These are phyloP conservation scores for Perkinsus olseni DNA, from an alignment of 169 alveolate species.

Conservation along the genomic window DNA sequence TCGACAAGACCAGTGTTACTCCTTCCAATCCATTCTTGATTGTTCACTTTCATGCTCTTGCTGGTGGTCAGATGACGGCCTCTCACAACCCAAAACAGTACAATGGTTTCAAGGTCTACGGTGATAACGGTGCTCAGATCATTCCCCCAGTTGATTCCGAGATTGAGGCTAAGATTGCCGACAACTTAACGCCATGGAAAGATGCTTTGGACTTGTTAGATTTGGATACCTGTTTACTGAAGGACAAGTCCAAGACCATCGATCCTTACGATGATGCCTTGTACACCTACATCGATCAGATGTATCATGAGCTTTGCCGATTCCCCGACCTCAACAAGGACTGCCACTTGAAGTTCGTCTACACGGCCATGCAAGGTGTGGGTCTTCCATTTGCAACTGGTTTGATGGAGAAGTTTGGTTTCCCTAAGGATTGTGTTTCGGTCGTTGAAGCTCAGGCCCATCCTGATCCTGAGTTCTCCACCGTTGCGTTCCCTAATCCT, in stretches of 20 bases:
- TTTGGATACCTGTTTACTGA: constrained; percentile 28
- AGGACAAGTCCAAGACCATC: constrained; percentile 39
- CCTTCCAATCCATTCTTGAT: constrained; percentile 53
- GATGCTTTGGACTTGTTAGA: constrained; percentile 28
- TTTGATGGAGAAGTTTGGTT: constrained; percentile 44
- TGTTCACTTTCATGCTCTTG: constrained; percentile 36
- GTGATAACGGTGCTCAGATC: constrained; percentile 50
- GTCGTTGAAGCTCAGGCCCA: constrained; percentile 37
- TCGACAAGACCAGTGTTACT: constrained; percentile 42
- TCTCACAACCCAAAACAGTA: constrained; percentile 53
- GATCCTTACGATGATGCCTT: constrained; percentile 40
- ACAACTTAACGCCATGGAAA: constrained; percentile 40
- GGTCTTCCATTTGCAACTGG: constrained; percentile 44
- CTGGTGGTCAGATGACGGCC: constrained; percentile 60
- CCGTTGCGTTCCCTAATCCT: constrained; percentile 53
- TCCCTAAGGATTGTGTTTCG: constrained; percentile 24
- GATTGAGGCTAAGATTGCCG: constrained; percentile 34
- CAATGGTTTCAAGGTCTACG: constrained; percentile 53
- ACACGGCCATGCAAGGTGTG: constrained; percentile 63
- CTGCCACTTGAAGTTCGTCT: constrained; percentile 39
- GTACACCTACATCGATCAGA: no score
- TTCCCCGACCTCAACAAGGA: constrained; percentile 22
- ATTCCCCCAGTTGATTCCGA: constrained; percentile 41
- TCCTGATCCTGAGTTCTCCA: constrained; percentile 53
- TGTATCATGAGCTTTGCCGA: no score